A percentile compares a stretch with the other conserved stretches of the same genome.
Conservation (phyloP, 2,329 filamentous ascomycete species). For the Aureobasidium sp. region DNA sequence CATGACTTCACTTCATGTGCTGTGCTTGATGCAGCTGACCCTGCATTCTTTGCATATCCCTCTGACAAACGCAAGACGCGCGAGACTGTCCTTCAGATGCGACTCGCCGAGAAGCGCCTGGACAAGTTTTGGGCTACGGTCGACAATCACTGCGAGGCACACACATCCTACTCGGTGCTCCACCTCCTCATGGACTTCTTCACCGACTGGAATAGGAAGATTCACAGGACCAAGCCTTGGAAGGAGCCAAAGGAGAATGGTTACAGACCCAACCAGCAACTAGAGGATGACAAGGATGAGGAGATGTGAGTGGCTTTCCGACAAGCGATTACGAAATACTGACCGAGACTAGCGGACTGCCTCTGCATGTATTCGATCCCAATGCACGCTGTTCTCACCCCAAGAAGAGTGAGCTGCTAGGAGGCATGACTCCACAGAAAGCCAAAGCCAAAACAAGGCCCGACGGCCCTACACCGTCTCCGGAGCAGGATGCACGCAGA, state of each 20-base stretch:
- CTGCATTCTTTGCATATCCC: constrained; percentile 42
- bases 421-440: constrained; percentile 18
- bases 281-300: constrained; percentile 2
- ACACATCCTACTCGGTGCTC: neutral
- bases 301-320: neutral
- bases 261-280: neutral
- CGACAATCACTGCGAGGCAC: constrained; percentile 6
- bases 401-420: constrained; percentile 9
- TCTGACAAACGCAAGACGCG: constrained; percentile 41
- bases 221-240: constrained; percentile 4
- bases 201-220: constrained; percentile 2
- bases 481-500: neutral
- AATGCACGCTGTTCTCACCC: constrained; percentile 17
- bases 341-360: neutral
- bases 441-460: constrained; percentile 23
- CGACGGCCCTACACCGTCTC: neutral
- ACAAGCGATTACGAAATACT: neutral
- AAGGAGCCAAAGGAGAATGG: neutral
- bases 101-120: constrained; percentile 41
- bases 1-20: neutral
- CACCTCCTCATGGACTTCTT: constrained; percentile 8
- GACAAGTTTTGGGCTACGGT: constrained; percentile 41
- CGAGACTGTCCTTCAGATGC: constrained; percentile 40
- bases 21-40: constrained; percentile 17
- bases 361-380: constrained; percentile 11